Conservation (phyloP, 1,284 basidiomycete genomes). For the Ustilago loliicola region DNA sequence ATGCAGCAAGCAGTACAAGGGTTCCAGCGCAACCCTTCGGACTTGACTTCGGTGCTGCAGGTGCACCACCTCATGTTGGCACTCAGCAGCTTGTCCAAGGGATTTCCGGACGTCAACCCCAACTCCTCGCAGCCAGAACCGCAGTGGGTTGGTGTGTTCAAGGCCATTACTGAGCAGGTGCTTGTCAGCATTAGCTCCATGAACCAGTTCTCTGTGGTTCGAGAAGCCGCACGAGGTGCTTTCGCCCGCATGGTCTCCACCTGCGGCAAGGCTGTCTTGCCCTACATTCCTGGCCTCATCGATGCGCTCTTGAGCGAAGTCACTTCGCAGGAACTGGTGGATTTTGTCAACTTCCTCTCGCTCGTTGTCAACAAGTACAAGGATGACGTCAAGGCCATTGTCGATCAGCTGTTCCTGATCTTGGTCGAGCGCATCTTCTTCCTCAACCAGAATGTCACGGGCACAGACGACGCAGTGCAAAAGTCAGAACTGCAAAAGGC, state of each 20-base stretch:
- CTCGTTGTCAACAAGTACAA: slow-evolving; percentile 92
- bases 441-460: slow-evolving; percentile 84
- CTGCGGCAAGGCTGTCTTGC: slow-evolving; percentile 81
- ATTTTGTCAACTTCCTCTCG: slow-evolving; percentile 94
- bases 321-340: slow-evolving; percentile 90
- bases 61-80: slow-evolving; percentile 98
- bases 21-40: slow-evolving; percentile 70
- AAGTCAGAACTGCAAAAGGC: slow-evolving; percentile 90
- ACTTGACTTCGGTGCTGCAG: slow-evolving; percentile 82
- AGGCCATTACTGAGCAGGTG: slow-evolving; percentile 88
- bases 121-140: slow-evolving; percentile 76
- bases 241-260: slow-evolving; percentile 93
- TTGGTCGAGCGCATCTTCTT: slow-evolving; percentile 87
- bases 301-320: slow-evolving; percentile 88
- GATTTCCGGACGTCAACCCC: slow-evolving; percentile 79
- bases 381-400: slow-evolving; percentile 84
- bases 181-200: slow-evolving; percentile 88
- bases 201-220: slow-evolving; percentile 87
- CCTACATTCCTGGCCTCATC: slow-evolving; percentile 87
- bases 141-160: slow-evolving; percentile 83
- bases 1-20: slow-evolving; percentile 79
- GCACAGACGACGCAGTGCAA: slow-evolving; percentile 88
- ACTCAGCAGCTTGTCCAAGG: slow-evolving; percentile 93
- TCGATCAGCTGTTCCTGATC: slow-evolving; percentile 91
- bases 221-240: slow-evolving; percentile 86